These are phyloP conservation scores for Acorus gramineus DNA, from an alignment of 106 monocot species.

Conservation along the genomic window DNA sequence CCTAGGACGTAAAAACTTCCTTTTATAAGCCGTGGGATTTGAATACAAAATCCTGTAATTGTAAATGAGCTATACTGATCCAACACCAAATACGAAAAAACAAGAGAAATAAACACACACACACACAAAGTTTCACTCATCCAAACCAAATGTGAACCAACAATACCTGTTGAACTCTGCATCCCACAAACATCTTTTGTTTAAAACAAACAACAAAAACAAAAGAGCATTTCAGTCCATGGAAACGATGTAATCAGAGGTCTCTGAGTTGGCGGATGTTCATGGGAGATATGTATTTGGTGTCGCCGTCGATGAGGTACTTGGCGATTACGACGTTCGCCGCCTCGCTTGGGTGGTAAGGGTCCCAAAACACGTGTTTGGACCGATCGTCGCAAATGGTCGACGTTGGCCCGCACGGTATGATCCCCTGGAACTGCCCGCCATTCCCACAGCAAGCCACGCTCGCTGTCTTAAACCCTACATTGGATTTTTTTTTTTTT, in stretches of 20 bases:
- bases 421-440: neutral
- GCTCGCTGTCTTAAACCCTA: slow-evolving; percentile 8
- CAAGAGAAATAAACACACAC: no score
- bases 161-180: no score
- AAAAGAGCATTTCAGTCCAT: no score
- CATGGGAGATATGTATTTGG: neutral
- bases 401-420: slow-evolving; percentile 8
- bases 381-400: neutral
- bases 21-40: no score
- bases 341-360: slow-evolving; percentile 10
- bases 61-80: no score
- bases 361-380: slow-evolving; percentile 8
- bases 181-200: no score
- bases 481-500: neutral
- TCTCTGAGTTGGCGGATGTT: slow-evolving; percentile 9
- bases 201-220: no score
- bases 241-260: neutral
- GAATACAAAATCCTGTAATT: no score
- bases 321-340: slow-evolving; percentile 3
- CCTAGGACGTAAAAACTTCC: no score
- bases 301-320: neutral
- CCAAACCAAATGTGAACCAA: no score
- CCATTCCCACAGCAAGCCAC: slow-evolving; percentile 10
- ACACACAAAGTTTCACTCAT: no score
- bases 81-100: no score